Conservation (phyloP, 768 basidiomycete genomes). For the Boletus rufocinnamomeus region DNA sequence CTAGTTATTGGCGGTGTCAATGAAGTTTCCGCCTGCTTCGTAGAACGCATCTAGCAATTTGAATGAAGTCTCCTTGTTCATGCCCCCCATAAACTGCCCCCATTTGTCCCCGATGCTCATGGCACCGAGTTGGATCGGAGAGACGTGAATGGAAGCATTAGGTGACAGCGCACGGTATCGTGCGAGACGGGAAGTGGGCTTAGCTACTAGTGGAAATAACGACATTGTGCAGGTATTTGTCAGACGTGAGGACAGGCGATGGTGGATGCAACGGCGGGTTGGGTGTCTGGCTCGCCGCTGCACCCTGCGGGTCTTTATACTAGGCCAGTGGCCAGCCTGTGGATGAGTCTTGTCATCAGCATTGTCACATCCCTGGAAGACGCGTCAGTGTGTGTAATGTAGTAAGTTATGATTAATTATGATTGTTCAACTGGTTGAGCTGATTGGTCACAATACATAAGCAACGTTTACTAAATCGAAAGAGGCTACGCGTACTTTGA, state of each 20-base stretch:
- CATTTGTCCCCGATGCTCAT: constrained; percentile 51
- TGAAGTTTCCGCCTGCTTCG: constrained; percentile 50
- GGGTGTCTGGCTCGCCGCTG: neutral
- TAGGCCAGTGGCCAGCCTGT: too few species aligned
- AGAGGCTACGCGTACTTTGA: too few species aligned
- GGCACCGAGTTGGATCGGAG: constrained; percentile 49
- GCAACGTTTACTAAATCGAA: too few species aligned
- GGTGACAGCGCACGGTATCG: constrained; percentile 44
- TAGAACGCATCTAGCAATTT: constrained; percentile 48
- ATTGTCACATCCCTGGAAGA: neutral
- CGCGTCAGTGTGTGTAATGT: neutral
- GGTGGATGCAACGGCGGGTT: neutral
- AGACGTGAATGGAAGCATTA: constrained; percentile 47
- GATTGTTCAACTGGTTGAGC: too few species aligned
- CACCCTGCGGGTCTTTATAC: neutral
- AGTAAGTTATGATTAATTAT: too few species aligned
- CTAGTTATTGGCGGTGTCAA: constrained; percentile 52
- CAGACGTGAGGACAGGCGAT: neutral
- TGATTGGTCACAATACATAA: too few species aligned
- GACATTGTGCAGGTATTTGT: neutral
- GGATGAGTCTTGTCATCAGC: neutral
- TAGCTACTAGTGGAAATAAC: constrained; percentile 16
- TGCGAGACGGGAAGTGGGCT: constrained; percentile 38
- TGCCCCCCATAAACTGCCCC: constrained; percentile 40
- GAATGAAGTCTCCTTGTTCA: constrained; percentile 45